phyloP scores from a whole-genome alignment of 2,329 filamentous ascomycete genomes.

The Cercospora sojina region DNA sequence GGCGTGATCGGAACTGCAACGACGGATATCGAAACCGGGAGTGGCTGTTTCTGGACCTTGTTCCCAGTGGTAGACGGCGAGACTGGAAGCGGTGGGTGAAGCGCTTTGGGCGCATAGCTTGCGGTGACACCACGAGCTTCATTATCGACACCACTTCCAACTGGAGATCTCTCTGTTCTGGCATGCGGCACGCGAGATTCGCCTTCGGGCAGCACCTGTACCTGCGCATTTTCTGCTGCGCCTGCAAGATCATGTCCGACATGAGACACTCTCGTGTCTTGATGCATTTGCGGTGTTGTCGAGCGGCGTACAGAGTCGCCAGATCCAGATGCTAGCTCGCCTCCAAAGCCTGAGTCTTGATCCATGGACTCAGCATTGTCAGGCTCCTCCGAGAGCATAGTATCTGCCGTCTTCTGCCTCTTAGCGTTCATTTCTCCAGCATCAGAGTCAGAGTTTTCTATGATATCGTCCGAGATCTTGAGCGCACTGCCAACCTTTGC shows the following conservation, averaged over 20 bases:
- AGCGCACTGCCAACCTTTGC: slow-evolving; percentile 12
- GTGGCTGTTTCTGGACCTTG: not conserved
- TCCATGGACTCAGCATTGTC: not conserved
- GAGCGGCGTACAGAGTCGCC: not conserved
- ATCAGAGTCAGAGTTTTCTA: slow-evolving; percentile 17
- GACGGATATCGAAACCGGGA: not conserved
- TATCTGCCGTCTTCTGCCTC: slow-evolving; percentile 1
- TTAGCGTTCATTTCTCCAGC: not conserved
- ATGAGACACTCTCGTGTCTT: not conserved
- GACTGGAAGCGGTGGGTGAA: not conserved
- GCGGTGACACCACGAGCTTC: not conserved
- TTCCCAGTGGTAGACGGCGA: not conserved
- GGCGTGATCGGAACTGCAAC: not conserved
- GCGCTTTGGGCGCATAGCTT: not conserved
- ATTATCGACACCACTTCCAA: not conserved
- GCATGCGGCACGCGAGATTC: not conserved
- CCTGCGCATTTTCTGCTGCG: not conserved
- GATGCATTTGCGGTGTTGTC: not conserved
- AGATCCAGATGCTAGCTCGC: not conserved
- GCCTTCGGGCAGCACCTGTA: not conserved
- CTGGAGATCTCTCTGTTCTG: not conserved
- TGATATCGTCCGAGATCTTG: slow-evolving; percentile 8
- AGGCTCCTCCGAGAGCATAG: not conserved
- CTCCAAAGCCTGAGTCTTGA: not conserved
- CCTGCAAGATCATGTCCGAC: not conserved